Evolutionary conservation across 768 basidiomycete genomes (phyloP), one percentile per base, ranked within the genome.

Genomic region (Daedalea quercina): DNA sequence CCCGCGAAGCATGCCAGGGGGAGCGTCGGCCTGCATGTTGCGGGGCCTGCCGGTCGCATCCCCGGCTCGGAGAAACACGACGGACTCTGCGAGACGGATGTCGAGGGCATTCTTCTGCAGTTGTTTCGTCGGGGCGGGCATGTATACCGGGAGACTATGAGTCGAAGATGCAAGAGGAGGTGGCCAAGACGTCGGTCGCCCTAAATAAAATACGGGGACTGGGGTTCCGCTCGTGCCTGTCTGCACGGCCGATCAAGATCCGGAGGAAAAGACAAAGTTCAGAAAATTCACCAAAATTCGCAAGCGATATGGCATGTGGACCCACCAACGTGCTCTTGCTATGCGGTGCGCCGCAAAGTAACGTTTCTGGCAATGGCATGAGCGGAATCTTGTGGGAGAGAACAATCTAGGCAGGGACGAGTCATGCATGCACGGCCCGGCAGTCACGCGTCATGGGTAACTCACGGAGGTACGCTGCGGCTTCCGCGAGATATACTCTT

Each of bases 1-100:
- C 9, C 87, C 87, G 45, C 87, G 71, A 12, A 90, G 70, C 62
- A 84, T 69, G 17, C 84, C 78, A 0, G 84, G 80, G 3, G 69
- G 71, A 54, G 71, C 68, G 31, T 63, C 57, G 58, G 70, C 47
- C 60, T 68, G 59, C 62, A 66, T 52, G 44, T 61, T 55, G 25
- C 58, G 62, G 15, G 63, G 63, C 20, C 69, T 59, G 31, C 69
- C 67, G 19, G 68, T 61, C 24, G 65, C 61, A 57, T 67, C 64
- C 24, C 68, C 69, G 20, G 71, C 73, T 54, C 74, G 69, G 11
- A 82, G 73, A 60, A 80, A 78, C 60, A 80, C 76, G 49, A 79
- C 76, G 17, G 79, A 75, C 55, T 82, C 80, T 0, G 80, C 78
- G 43, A 82, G 69, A n/a, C 76, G 69, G 58, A 82, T 74, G 44